Evolutionary conservation across 192 early-diverging fungal genomes (phyloP).

Genomic region (Umbelopsis ramanniana): DNA sequence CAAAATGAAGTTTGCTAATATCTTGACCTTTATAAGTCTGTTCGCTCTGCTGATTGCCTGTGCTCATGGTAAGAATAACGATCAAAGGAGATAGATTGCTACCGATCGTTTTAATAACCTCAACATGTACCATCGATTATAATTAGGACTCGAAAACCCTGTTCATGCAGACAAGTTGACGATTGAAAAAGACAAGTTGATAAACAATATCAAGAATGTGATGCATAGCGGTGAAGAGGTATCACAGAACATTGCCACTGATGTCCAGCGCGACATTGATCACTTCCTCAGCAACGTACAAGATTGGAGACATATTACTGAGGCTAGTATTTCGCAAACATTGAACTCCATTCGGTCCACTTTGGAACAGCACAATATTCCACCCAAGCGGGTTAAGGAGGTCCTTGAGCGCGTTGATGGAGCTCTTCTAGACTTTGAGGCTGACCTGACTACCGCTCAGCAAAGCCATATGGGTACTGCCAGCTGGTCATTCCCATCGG

Average conservation of each 20-base stretch:
- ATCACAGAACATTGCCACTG: neutral
- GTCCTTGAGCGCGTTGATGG: neutral
- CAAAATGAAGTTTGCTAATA: conserved; percentile 2
- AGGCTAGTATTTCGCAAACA: conserved; percentile 18
- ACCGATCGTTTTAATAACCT: neutral
- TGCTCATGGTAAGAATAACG: neutral
- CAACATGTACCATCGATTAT: neutral
- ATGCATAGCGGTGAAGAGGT: neutral
- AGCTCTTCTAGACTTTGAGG: conserved; percentile 20
- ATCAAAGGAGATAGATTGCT: neutral
- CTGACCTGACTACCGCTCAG: conserved; percentile 7
- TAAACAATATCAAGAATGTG: neutral
- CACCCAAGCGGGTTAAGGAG: conserved; percentile 6
- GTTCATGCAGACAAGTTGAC: neutral
- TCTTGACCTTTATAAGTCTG: neutral
- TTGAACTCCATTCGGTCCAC: neutral
- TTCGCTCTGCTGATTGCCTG: neutral
- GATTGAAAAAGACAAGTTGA: neutral
- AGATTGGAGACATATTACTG: conserved; percentile 21
- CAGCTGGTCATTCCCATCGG: neutral
- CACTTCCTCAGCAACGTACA: conserved; percentile 2
- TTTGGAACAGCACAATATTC: neutral
- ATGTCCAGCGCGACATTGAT: neutral
- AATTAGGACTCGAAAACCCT: neutral
- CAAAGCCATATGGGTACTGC: conserved; percentile 6